Base-by-base conservation (phyloP, 1,139 yeast species). In the Suhomyces panamericanus region DNA sequence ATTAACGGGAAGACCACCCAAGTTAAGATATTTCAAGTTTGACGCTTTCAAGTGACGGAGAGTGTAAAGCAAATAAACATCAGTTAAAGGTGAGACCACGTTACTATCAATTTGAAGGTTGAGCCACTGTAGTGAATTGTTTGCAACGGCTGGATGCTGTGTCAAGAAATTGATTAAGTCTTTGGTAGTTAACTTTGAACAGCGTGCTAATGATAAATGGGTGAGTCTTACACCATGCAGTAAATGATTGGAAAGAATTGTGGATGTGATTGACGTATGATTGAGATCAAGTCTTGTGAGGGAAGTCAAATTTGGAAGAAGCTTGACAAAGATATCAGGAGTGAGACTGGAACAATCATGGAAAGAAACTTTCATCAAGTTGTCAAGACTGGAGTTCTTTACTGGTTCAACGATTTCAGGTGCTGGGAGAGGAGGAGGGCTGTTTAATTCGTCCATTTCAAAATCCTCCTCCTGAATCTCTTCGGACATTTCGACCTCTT, bases 331-430 rank as follows among this genome's bases (percentile, higher is more conserved):
- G 0, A 77, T 75, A 13, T 72, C 73, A 2, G 80, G 64, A 3
- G 89, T 77, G 38, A 91, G 70, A 50, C 87, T 89, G 3, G 95
- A 83, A 62, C 98, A 90, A 57, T 89, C 96, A 65, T 90, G 96
- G 58, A 90, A 80, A 0, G 96, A 87, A 12, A 90, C 60, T 51
- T 87, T 83, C 49, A 67, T 60, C 64, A 73, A 48, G 66, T 67
- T 63, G 31, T 66, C 39, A 31, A 51, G 43, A 3, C 42, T 15
- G 2, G 38, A 38, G 13, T 29, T 26, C 3, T 9, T 22, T 13
- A 22, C 20, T 4, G 24, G 13, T 13, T 11, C 13, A 12, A 24
- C 27, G 9, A 6, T 16, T 12, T 9, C 16, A 13, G 39, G 39
- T 16, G 29, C 24, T 15, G 44, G 42, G 13, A 24, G 24, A 20